Evolutionary conservation across 176 grass and related monocot species (phyloP), one percentile per base, ranked within the genome.

Genomic region (Triticum turgidum): DNA sequence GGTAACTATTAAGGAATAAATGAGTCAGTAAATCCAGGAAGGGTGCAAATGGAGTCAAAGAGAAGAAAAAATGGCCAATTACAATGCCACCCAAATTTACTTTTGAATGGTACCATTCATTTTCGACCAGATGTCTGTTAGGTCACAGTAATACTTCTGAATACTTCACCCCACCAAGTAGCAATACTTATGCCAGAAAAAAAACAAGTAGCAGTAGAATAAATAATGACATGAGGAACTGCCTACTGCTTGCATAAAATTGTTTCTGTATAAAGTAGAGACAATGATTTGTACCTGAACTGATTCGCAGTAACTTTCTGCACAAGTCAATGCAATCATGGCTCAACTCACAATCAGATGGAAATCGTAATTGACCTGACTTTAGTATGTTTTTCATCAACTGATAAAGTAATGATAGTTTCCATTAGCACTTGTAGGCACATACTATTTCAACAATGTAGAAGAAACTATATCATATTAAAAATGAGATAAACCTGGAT

Each of bases 321-420:
- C 97, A 99, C 75, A 99, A 91, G 87, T 99, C 94, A 68, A 93
- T 87, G 89, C 94, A 99, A 7, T 84, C 87, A 83, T 82, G 41
- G 66, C 94, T 94, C 89, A 96, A 90, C 80, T 83, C 79, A 24
- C 76, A 89, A 90, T 85, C 83, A 91, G 86, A 30, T 4, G 94
- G 97, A 64, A 99, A 90, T 69, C 5, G 83, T 80, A 99, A 88
- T 58, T 91, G 92, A 79, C 86, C 79, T 86, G 92, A 75, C 61
- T 74, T 90, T 54, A 94, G 81, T 81, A 99, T 96, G 82, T 99
- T 99, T 81, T 87, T 74, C 59, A 92, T 86, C 73, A 99, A 89
- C 97, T 99, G 88, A 24, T 34, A 7, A 79, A 63, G 68, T 63
- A 54, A 83, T 33, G 76, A 32, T 56, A 56, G 63, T 83, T 74